These are phyloP conservation scores for Atkinsonella hypoxylon DNA, from an alignment of 2,329 filamentous ascomycete species.

Conservation along the genomic window DNA sequence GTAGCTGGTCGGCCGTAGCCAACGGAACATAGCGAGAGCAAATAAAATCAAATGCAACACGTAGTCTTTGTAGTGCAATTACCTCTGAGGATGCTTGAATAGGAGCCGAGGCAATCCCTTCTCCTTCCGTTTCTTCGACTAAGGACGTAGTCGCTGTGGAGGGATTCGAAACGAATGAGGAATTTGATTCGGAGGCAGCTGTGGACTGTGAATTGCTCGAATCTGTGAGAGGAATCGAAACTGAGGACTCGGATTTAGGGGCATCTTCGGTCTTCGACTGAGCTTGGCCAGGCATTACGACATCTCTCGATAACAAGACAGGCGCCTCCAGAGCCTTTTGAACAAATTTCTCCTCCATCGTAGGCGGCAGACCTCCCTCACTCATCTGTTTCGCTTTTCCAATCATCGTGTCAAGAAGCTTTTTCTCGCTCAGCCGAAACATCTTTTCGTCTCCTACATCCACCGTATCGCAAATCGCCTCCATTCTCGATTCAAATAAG, in stretches of 20 bases:
- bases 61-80: conserved; percentile 48
- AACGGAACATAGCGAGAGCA: conserved; percentile 46
- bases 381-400: conserved; percentile 61
- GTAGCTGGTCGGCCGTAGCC: conserved; percentile 29
- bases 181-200: conserved; percentile 22
- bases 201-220: conserved; percentile 32
- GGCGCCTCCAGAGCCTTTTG: conserved; percentile 65
- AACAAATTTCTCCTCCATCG: conserved; percentile 79
- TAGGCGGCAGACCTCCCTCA: conserved; percentile 54
- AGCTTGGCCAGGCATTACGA: conserved; percentile 24
- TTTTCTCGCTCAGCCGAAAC: conserved; percentile 66
- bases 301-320: conserved; percentile 53
- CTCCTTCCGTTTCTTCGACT: conserved; percentile 18
- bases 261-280: conserved; percentile 6
- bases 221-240: conserved; percentile 13
- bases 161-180: conserved; percentile 24
- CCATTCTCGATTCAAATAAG: conserved; percentile 54
- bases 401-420: conserved; percentile 53
- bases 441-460: conserved; percentile 75
- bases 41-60: conserved; percentile 53
- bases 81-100: conserved; percentile 38
- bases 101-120: conserved; percentile 26
- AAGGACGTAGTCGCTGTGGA: conserved; percentile 36
- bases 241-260: conserved; percentile 12
- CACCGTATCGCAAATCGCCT: conserved; percentile 64